Conservation (phyloP, 805 yeast species). For the Yueomyces sinensis region DNA sequence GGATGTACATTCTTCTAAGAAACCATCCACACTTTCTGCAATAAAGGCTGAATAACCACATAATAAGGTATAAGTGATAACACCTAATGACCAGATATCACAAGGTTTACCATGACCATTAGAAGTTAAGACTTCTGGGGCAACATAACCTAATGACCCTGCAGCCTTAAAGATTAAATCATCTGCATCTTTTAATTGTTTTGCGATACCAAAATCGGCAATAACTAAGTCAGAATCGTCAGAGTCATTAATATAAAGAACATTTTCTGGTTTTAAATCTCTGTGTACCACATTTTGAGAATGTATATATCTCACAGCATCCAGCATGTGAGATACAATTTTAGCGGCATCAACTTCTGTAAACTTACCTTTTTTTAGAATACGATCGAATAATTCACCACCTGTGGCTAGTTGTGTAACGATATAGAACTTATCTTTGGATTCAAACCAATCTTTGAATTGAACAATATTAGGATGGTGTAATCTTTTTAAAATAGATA, state of each 20-base stretch:
- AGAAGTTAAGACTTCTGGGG: constrained; percentile 80
- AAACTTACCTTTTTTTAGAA: constrained; percentile 66
- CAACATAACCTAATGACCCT: constrained; percentile 93
- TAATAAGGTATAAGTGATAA: constrained; percentile 75
- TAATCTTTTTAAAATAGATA: constrained; percentile 51
- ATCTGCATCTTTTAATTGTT: constrained; percentile 44
- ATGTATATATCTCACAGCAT: constrained; percentile 74
- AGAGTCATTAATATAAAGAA: constrained; percentile 50
- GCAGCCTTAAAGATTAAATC: constrained; percentile 61
- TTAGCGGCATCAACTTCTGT: constrained; percentile 80
- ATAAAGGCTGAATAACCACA: constrained; percentile 91
- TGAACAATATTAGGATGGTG: constrained; percentile 81
- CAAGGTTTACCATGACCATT: constrained; percentile 91
- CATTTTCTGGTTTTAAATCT: constrained; percentile 89
- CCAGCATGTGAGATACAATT: constrained; percentile 59
- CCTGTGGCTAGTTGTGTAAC: constrained; percentile 94
- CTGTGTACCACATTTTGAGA: constrained; percentile 72
- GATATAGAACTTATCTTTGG: constrained; percentile 80
- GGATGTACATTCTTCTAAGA: constrained; percentile 61
- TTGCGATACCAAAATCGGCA: constrained; percentile 96
- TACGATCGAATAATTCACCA: constrained; percentile 87
- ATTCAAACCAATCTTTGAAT: constrained; percentile 86
- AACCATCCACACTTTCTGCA: constrained; percentile 70
- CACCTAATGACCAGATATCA: constrained; percentile 93
- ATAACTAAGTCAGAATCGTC: constrained; percentile 62